Evolutionary conservation across 208 protist species (phyloP), one percentile per base, ranked within the genome.

Genomic region (Zelonia costaricensis): DNA sequence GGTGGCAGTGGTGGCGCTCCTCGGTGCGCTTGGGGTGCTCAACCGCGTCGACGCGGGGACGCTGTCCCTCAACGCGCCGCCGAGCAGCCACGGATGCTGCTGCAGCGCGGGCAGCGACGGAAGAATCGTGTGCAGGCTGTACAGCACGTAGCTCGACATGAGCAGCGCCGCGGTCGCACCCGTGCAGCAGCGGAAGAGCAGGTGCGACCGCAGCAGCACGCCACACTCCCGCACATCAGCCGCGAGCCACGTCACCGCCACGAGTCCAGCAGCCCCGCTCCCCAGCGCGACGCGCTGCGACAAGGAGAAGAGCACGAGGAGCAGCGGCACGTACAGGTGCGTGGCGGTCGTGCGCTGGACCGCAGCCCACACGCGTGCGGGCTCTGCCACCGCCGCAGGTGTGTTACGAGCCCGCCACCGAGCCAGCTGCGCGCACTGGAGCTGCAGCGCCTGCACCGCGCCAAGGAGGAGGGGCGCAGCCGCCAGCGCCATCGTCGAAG

Each of bases 151-250:
- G 36, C 25, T 42, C 20, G 43, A 15, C 57, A 51, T 18, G 39
- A 56, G 45, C 16, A 64, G 31, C 5, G 16, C 5, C 28, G 43
- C 49, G 28, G 65, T 64, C 47, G 44, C 25, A 5, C 42, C n/a
- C 28, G 13, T 28, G 51, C 40, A 72, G 12, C 40, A 13, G 12
- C 30, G 31, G 22, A 48, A 64, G 1, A 61, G 42, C 56, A 48
- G 60, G 49, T 57, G 65, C 28, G 28, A 39, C 35, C 51, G 65
- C 49, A 63, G 51, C 33, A 72, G 65, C 39, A 64, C 48, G 1
- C 65, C 49, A 42, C 58, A 57, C 39, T 47, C 36, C 39, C 65
- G 57, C 40, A 72, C 48, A 7, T 72, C 65, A 1, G 65, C 65
- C 0, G 36, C 22, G 31, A 13, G 35, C 65, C 65, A 72, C 35